These are phyloP conservation scores for Zygnema circumcarinatum DNA, from an alignment of 139 green algal genomes.

Conservation along the genomic window DNA sequence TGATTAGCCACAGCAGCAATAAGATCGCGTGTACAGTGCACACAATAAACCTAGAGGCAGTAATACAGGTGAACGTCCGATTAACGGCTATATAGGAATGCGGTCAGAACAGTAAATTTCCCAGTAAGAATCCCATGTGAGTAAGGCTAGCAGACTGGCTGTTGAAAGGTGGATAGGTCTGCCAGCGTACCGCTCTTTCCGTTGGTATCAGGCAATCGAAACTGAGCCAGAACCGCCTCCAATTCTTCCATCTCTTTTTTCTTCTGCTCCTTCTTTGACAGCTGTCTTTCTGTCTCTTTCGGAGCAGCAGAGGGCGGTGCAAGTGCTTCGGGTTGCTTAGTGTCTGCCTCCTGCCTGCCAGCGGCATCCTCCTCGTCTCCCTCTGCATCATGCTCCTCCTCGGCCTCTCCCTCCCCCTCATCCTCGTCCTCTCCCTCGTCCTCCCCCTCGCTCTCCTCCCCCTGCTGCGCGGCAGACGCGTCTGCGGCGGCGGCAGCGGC, in stretches of 20 bases:
- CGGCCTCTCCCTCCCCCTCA: constrained; percentile 41
- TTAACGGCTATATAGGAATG: background rate
- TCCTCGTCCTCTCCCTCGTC: constrained; percentile 43
- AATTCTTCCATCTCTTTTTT: constrained; percentile 65
- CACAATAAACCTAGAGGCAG: too few species aligned
- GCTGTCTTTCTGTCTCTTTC: constrained; percentile 47
- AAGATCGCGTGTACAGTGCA: too few species aligned
- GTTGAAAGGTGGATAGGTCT: background rate
- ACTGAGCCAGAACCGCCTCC: constrained; percentile 56
- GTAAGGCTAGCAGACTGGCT: too few species aligned
- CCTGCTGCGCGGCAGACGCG: background rate
- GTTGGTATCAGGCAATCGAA: constrained; percentile 6
- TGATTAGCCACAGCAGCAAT: too few species aligned
- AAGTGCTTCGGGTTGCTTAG: constrained; percentile 1
- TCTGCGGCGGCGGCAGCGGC: background rate
- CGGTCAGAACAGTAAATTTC: background rate
- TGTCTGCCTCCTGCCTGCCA: background rate
- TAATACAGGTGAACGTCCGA: too few species aligned
- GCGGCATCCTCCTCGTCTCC: constrained; percentile 7
- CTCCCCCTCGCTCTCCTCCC: constrained; percentile 37
- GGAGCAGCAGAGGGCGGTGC: background rate
- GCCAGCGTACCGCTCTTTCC: too few species aligned
- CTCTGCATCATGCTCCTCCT: constrained; percentile 30
- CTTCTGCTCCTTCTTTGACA: constrained; percentile 67
- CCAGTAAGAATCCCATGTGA: too few species aligned